Base-by-base conservation (phyloP, 495 filamentous ascomycete genomes). In the Lophium mytilinum region DNA sequence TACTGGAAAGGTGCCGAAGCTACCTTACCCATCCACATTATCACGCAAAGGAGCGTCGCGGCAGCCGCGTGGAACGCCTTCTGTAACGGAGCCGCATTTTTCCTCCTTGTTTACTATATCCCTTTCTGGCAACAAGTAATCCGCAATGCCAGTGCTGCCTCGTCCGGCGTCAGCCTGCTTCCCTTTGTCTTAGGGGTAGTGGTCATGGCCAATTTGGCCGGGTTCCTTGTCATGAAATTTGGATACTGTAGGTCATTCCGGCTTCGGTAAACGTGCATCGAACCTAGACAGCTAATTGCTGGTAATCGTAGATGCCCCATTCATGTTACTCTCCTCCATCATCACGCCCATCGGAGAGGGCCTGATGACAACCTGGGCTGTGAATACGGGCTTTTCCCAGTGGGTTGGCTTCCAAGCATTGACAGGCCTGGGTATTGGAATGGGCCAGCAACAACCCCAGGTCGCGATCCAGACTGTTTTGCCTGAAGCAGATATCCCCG, bases 191-290 rank as follows among this genome's bases (percentile, higher is more conserved):
- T 70, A 9, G 3, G 33, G 7, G 1, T 47, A 1, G 36, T 58
- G 9, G 46, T 91, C 15, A 60, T 77, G 3, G 18, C 17, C 15
- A 73, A 93, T 14, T 1, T 55, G 1, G 12, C 36, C 15, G 58
- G 53, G 1, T 8, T 9, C n/a, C 1, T 56, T 24, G 34, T 34
- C 30, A 40, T 18, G 0, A 4, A 4, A 7, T 36, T 39, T 11
- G 58, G 58, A 1, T 52, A 61, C 49, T 61, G n/a, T n/a, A n/a
- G n/a, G n/a, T n/a, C n/a, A n/a, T n/a, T n/a, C n/a, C n/a, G n/a
- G n/a, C n/a, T n/a, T n/a, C n/a, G n/a, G n/a, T n/a, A n/a, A n/a
- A n/a, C n/a, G n/a, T n/a, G n/a, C n/a, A n/a, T n/a, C n/a, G n/a
- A n/a, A n/a, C n/a, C n/a, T n/a, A n/a, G n/a, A n/a, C n/a, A n/a